Conservation (phyloP, 2,329 filamentous ascomycete genomes). For the Samsoniella hepiali region DNA sequence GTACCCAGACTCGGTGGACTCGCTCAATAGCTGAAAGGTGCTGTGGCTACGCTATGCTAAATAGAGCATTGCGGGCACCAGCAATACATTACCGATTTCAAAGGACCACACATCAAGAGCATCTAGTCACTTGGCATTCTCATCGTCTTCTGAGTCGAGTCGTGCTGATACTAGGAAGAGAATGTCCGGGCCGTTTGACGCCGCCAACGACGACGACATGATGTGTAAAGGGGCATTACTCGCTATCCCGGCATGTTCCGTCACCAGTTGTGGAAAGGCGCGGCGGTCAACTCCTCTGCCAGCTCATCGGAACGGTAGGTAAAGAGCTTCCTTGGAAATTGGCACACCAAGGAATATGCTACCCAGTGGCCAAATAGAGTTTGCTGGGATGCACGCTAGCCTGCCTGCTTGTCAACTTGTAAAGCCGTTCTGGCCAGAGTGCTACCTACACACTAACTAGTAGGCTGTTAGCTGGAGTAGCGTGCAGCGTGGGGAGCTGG, state of each 20-base stretch:
- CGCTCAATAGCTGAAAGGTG: background rate
- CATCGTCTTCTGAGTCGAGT: background rate
- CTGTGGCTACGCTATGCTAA: background rate
- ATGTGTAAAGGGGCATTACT: background rate
- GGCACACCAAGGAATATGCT: background rate
- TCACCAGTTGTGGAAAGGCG: background rate
- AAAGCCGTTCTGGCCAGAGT: slow-evolving; percentile 5
- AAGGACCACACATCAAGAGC: background rate
- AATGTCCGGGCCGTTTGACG: background rate
- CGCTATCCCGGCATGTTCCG: background rate
- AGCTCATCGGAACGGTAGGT: background rate
- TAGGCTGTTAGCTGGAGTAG: background rate
- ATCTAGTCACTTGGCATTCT: background rate
- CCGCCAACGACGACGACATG: no score
- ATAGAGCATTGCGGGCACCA: slow-evolving; percentile 1
- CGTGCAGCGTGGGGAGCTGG: slow-evolving; percentile 1
- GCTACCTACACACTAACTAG: background rate
- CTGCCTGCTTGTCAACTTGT: background rate
- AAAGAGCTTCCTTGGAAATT: slow-evolving; percentile 2
- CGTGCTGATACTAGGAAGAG: background rate
- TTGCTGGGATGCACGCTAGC: background rate
- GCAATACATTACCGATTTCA: background rate
- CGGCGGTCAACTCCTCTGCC: background rate
- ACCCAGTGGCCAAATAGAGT: slow-evolving; percentile 7
- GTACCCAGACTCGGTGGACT: background rate